Evolutionary conservation across 441 rosid genomes (phyloP), one percentile per base, ranked within the genome.

Genomic region (Bruguiera hainesii): DNA sequence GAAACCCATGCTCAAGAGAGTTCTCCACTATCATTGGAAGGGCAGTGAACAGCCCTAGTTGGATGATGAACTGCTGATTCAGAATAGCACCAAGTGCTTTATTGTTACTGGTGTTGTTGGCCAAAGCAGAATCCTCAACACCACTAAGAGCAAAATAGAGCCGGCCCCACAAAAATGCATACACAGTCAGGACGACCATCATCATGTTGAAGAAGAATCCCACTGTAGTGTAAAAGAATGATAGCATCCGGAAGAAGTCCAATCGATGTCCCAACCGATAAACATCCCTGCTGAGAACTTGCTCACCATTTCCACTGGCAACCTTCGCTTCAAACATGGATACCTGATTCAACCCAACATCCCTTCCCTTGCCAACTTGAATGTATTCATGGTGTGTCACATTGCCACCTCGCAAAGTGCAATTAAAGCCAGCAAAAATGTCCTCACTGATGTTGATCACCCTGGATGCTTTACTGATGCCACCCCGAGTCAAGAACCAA

Each of bases 331-430:
- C 97, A 72, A 91, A 91, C 90, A 91, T 82, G 52, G 96, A 84
- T 49, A 91, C 82, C 80, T 89, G 96, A 77, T 91, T 91, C 70
- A 89, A 66, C 49, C 97, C 97, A 55, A 91, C 96, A 79, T 91
- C 97, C 78, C 96, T 89, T 70, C 97, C 97, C 74, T 91, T 91
- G 13, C 94, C 97, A 50, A 91, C 89, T 75, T 91, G 97, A 53
- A 91, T 82, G 69, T 91, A 91, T 74, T 91, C 97, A 61, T 87
- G 96, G 74, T 89, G 97, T 1, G 97, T 91, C 57, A 89, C 89
- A 74, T 86, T 91, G 66, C 98, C 97, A 64, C 93, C 89, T 71
- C 98, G 78, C 72, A 87, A 71, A 25, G 97, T 90, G 76, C 98
- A 93, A 67, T 90, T 93, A 76, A 90, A 93, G 31, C 98, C 98